A percentile compares a stretch with the other conserved stretches of the same genome.
phyloP scores from a whole-genome alignment of 192 early-diverging fungal genomes.

The Backusella macrospora region DNA sequence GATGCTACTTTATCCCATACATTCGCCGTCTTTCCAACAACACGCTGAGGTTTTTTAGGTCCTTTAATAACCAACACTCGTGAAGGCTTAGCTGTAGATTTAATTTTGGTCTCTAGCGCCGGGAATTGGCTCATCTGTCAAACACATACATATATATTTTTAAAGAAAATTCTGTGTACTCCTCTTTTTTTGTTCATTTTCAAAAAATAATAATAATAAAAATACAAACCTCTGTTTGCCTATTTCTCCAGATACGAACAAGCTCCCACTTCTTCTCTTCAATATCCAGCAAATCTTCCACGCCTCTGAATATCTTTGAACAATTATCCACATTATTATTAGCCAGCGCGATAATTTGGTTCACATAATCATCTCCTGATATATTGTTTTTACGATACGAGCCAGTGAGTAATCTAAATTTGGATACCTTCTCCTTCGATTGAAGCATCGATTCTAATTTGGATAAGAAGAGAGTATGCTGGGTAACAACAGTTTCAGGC shows the following conservation, averaged over 20 bases:
- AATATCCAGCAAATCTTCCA: constrained; percentile 52
- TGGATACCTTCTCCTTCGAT: constrained; percentile 39
- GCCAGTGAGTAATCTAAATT: constrained; percentile 54
- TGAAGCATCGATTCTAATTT: constrained; percentile 41
- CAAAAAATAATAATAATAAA: not conserved
- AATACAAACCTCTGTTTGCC: constrained; percentile 54
- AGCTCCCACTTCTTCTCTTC: constrained; percentile 61
- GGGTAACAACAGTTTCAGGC: not conserved
- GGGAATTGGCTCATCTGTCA: constrained; percentile 31
- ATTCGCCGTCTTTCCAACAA: constrained; percentile 34
- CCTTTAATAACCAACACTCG: constrained; percentile 76
- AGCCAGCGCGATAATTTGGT: constrained; percentile 42
- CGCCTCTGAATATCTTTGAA: constrained; percentile 53
- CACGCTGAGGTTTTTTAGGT: constrained; percentile 25
- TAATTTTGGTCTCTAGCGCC: not conserved
- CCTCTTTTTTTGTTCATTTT: not conserved
- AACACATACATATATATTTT: not conserved
- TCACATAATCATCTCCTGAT: constrained; percentile 45
- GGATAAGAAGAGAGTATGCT: constrained; percentile 45
- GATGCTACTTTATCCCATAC: constrained; percentile 52
- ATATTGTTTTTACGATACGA: constrained; percentile 50
- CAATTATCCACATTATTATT: constrained; percentile 42
- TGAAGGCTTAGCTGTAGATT: constrained; percentile 38
- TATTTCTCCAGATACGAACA: constrained; percentile 67
- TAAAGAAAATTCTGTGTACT: constrained; percentile 24